Conservation (phyloP, 768 basidiomycete species). For the Lactifluus subvellereus region DNA sequence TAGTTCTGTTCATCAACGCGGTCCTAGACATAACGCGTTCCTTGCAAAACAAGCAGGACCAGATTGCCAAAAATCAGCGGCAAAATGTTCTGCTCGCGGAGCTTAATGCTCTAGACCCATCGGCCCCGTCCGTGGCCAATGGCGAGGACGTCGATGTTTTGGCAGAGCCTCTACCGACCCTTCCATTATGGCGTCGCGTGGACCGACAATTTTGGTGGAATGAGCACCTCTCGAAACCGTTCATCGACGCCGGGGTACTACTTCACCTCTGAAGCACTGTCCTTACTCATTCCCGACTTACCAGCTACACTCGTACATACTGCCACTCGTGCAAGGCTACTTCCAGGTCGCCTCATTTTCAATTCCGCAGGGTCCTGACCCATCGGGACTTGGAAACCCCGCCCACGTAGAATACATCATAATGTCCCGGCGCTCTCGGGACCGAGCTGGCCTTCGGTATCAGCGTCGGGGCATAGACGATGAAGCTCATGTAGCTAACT, state of each 20-base stretch:
- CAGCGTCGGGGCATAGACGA: constrained; percentile 94
- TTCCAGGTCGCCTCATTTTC: constrained; percentile 70
- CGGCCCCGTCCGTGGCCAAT: constrained; percentile 27
- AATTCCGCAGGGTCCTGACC: constrained; percentile 45
- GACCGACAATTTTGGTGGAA: constrained; percentile 98
- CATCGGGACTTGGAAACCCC: constrained; percentile 33
- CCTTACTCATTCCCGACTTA: constrained; percentile 1
- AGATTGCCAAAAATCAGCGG: constrained; percentile 48
- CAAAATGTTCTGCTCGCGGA: constrained; percentile 56
- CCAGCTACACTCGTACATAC: constrained; percentile 77
- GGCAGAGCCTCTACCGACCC: constrained; percentile 65
- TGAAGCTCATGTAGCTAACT: constrained; percentile 89
- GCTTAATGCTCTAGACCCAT: constrained; percentile 44
- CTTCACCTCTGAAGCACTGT: not conserved
- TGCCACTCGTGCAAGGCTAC: constrained; percentile 93
- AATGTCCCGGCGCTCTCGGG: constrained; percentile 78
- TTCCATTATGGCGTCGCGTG: constrained; percentile 89
- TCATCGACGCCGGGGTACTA: constrained; percentile 80
- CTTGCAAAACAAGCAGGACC: constrained; percentile 72
- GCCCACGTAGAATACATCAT: constrained; percentile 69
- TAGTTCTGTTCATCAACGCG: not conserved
- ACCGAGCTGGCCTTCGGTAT: constrained; percentile 90
- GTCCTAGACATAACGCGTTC: constrained; percentile 72
- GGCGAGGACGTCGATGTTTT: constrained; percentile 45
- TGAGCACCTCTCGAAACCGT: constrained; percentile 75